Evolutionary conservation across 139 green algal genomes (phyloP), one percentile per base, ranked within the genome.

Genomic region (Ostreobium quekettii): DNA sequence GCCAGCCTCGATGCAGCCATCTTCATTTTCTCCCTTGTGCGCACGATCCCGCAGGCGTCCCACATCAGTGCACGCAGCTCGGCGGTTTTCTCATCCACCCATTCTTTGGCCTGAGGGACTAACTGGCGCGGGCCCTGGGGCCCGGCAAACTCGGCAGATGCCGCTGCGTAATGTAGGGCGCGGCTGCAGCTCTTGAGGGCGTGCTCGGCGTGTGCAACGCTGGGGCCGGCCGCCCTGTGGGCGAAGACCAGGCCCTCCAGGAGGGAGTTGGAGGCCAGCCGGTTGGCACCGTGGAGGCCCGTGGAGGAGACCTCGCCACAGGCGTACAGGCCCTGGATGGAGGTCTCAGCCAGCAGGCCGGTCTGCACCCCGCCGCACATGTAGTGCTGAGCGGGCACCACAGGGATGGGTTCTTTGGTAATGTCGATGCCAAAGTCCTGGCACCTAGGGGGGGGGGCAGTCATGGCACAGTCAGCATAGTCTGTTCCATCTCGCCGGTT

Each of bases 161-260:
- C 64, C 0, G 83, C 80, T 2, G 49, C 70, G 58, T 80, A 77
- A 60, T 81, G 73, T 70, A 90, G 69, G 66, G 78, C 48, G 28
- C 76, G 36, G 66, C 70, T 60, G 64, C 76, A 86, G 62, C 48
- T 74, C 28, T 66, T 70, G 28, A 76, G 47, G 15, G 78, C 80
- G 22, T 81, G 73, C 73, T 91, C 83, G 2, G 81, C 84, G 62
- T 98, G 86, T 2, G 78, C 82, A 0, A 92, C 83, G 24, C 82
- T 87, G 1, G 90, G 77, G 19, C 80, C 73, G 7, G 85, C 92
- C 4, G 93, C 92, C 0, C 91, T 78, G 64, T 87, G 80, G 2
- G 76, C 90, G 84, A 98, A 99, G 28, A 99, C 94, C 36, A 99
- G 81, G 24, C 88, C 91, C 77, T 99, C 94, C 53, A 99, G 79